A percentile compares a stretch with the other conserved stretches of the same genome.
These are phyloP conservation scores for Neurospora sp. DNA, from an alignment of 495 filamentous ascomycete genomes.

Conservation along the genomic window DNA sequence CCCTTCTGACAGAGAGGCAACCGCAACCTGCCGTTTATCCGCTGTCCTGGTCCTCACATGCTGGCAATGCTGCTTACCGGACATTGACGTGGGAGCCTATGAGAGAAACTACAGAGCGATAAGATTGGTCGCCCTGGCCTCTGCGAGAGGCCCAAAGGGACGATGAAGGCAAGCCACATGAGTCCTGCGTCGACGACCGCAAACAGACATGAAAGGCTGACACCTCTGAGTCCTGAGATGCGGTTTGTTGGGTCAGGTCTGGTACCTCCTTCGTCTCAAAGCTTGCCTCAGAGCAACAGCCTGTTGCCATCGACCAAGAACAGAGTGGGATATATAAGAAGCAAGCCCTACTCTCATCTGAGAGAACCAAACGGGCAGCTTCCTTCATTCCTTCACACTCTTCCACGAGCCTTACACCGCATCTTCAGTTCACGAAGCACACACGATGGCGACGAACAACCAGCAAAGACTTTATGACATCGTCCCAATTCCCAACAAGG, in stretches of 20 bases:
- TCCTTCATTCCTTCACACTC: not conserved
- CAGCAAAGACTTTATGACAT: not conserved
- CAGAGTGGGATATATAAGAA: not conserved
- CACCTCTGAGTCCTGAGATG: not conserved
- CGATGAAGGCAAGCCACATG: not conserved
- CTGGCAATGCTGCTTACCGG: not conserved
- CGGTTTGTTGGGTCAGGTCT: not conserved
- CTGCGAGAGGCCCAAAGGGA: not conserved
- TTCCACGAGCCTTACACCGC: not conserved
- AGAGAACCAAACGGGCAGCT: not conserved
- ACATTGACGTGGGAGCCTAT: not conserved
- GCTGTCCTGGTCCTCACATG: not conserved
- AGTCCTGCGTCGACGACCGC: not conserved
- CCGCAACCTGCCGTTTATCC: not conserved
- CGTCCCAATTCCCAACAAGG: conserved; percentile 3
- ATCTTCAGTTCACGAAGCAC: not conserved
- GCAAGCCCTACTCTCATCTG: not conserved
- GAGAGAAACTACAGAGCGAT: not conserved
- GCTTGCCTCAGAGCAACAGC: not conserved
- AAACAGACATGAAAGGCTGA: not conserved
- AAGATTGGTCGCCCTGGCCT: not conserved
- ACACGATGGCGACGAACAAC: not conserved
- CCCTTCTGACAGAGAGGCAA: not conserved
- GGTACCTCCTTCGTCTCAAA: not conserved
- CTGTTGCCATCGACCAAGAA: not conserved